These are phyloP conservation scores for Wickerhamomyces mucosus DNA, from an alignment of 805 yeast genomes.

Conservation along the genomic window DNA sequence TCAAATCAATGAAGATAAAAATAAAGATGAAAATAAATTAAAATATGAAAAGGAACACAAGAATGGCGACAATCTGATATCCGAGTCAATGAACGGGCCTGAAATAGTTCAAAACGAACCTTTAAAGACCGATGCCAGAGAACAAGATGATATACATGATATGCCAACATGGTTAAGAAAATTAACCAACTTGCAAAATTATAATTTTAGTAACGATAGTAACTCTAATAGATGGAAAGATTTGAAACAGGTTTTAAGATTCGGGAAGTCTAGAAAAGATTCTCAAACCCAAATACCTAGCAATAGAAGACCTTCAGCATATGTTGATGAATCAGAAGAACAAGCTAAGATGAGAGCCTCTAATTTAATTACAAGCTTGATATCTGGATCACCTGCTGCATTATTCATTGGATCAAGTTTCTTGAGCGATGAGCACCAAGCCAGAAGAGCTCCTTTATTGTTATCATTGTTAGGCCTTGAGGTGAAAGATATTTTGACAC, in stretches of 20 bases:
- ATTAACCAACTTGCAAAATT: constrained; percentile 11
- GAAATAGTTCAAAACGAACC: too few relatives aligned
- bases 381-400: constrained; percentile 66
- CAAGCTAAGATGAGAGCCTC: constrained; percentile 26
- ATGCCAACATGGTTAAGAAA: constrained; percentile 18
- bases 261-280: constrained; percentile 9
- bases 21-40: too few relatives aligned
- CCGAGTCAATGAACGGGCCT: too few relatives aligned
- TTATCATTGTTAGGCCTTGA: constrained; percentile 62
- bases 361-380: constrained; percentile 40
- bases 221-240: constrained; percentile 17
- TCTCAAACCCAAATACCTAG: background rate
- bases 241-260: constrained; percentile 19
- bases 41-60: too few relatives aligned
- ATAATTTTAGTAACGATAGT: background rate
- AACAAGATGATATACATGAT: constrained; percentile 6
- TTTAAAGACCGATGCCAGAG: too few relatives aligned
- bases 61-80: too few relatives aligned
- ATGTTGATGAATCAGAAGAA: constrained; percentile 12
- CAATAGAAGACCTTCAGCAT: too few relatives aligned
- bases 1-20: too few relatives aligned
- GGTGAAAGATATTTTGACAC: constrained; percentile 40
- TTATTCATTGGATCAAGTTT: constrained; percentile 67
- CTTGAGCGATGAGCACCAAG: constrained; percentile 65
- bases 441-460: constrained; percentile 73